Percentiles rank a stretch among this genome's conserved stretches.
Evolutionary conservation across 805 yeast species (phyloP).

Genomic region (Starmerella vaccinii): DNA sequence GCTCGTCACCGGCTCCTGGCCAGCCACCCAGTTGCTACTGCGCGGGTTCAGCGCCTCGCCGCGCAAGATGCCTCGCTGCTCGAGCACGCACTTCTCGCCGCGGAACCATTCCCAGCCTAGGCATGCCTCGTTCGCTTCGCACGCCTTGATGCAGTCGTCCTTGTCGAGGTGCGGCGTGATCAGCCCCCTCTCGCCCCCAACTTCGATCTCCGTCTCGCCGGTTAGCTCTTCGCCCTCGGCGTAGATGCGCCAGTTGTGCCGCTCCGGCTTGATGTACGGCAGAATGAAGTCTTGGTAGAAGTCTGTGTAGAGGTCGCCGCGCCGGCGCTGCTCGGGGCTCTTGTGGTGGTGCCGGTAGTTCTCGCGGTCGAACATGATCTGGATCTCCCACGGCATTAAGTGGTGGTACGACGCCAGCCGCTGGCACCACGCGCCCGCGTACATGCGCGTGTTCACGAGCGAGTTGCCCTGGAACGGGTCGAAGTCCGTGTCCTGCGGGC

Average conservation of each 20-base stretch:
- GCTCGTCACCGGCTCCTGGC: slow-evolving; percentile 14
- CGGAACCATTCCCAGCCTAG: slow-evolving; percentile 20
- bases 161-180: slow-evolving; percentile 19
- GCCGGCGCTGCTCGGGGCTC: neutral
- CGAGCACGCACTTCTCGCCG: slow-evolving; percentile 17
- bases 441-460: slow-evolving; percentile 10
- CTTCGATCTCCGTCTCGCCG: neutral
- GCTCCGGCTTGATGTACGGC: slow-evolving; percentile 23
- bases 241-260: slow-evolving; percentile 24
- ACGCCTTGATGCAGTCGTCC: slow-evolving; percentile 15
- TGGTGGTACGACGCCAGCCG: slow-evolving; percentile 7
- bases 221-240: neutral
- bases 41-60: slow-evolving; percentile 17
- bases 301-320: slow-evolving; percentile 20
- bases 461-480: slow-evolving; percentile 6
- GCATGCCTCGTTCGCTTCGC: slow-evolving; percentile 16
- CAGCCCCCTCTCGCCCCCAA: neutral
- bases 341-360: neutral
- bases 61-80: slow-evolving; percentile 11
- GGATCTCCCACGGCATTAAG: slow-evolving; percentile 15
- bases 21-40: slow-evolving; percentile 2
- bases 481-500: neutral
- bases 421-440: slow-evolving; percentile 12
- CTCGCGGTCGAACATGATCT: slow-evolving; percentile 15
- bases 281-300: slow-evolving; percentile 28